phyloP scores from a whole-genome alignment of 768 basidiomycete species.

The Russula abietina region DNA sequence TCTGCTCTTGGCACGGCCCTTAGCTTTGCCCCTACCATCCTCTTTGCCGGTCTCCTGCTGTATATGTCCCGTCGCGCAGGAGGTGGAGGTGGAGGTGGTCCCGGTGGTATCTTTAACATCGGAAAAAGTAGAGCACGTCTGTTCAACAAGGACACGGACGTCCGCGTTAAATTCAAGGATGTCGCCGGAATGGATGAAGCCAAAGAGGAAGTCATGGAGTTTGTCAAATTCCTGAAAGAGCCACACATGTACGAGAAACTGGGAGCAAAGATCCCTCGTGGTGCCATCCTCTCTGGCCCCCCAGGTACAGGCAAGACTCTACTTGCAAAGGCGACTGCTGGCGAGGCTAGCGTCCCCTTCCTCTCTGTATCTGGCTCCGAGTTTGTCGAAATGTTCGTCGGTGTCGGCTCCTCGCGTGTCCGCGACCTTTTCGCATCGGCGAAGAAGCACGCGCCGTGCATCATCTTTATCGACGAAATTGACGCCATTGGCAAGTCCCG shows the following conservation, averaged over 20 bases:
- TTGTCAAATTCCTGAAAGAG: conserved; percentile 97
- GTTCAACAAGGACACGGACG: conserved; percentile 95
- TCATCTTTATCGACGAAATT: conserved; percentile 99
- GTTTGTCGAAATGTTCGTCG: conserved; percentile 99
- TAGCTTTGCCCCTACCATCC: conserved; percentile 91
- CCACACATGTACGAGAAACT: conserved; percentile 91
- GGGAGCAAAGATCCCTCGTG: conserved; percentile 95
- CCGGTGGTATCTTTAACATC: conserved; percentile 93
- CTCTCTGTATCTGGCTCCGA: conserved; percentile 97
- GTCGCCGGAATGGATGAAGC: conserved; percentile 99
- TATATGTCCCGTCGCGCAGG: conserved; percentile 76
- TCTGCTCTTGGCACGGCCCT: conserved; percentile 75
- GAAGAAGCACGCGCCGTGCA: conserved; percentile 96
- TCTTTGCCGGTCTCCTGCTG: conserved; percentile 84
- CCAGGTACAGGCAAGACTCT: conserved; percentile 99
- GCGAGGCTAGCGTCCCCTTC: conserved; percentile 97
- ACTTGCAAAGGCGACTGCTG: conserved; percentile 96
- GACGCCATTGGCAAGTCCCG: conserved; percentile 97
- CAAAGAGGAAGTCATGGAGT: conserved; percentile 99
- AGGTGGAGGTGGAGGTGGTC: conserved; percentile 51
- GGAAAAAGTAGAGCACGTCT: conserved; percentile 92
- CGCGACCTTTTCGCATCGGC: conserved; percentile 96
- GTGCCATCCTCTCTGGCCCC: conserved; percentile 90
- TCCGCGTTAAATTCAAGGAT: conserved; percentile 90
- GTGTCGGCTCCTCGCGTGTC: conserved; percentile 95